Base-by-base conservation (phyloP, 2,329 filamentous ascomycete genomes). In the Stagonosporopsis cucurbitacearum region DNA sequence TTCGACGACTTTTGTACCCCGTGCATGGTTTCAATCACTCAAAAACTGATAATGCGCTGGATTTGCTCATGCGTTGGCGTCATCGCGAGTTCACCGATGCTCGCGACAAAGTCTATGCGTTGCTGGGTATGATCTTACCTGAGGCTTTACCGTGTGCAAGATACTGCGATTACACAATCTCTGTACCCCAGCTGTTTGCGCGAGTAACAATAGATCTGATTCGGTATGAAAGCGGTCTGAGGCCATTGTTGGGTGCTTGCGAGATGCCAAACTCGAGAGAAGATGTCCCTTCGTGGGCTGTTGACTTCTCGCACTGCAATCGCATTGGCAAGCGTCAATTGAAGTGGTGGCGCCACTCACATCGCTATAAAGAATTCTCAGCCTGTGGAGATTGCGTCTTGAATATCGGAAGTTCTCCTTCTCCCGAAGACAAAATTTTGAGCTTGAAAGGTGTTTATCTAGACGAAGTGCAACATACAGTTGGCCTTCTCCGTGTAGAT, bases 31-130 rank as follows among this genome's bases (percentile, higher is more conserved):
- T 67, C 26, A 35, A 47, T 3, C 54, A 58, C 26, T 54, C 55
- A 2, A 37, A 23, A 6, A 50, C 28, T 11, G 58, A 65, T 2
- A 49, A 25, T 1, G 44, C 64, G 1, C 45, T 65, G 0, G 42
- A 62, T 35, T 12, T 62, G n/a, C 54, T 65, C 4, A 64, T 67
- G 59, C 57, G 60, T 8, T 65, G 61, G 63, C 52, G 63, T 2
- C 57, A 62, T 32, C 45, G 63, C 7, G 23, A 63, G n/a, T 62
- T 62, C 8, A 66, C 61, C 1, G 62, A 70, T 46, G 50, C 64
- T 7, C 59, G 61, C 22, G 67, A 70, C 41, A 70, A 69, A 28
- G 55, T 70, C 1, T 69, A 67, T 26, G 66, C 60, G 4, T 41
- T 70, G 12, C 39, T 68, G 1, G 66, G 64, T 4, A 36, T 69